Percentiles rank a stretch among this genome's conserved stretches.
Conservation (phyloP, 768 basidiomycete genomes). For the Lentinula sp. region DNA sequence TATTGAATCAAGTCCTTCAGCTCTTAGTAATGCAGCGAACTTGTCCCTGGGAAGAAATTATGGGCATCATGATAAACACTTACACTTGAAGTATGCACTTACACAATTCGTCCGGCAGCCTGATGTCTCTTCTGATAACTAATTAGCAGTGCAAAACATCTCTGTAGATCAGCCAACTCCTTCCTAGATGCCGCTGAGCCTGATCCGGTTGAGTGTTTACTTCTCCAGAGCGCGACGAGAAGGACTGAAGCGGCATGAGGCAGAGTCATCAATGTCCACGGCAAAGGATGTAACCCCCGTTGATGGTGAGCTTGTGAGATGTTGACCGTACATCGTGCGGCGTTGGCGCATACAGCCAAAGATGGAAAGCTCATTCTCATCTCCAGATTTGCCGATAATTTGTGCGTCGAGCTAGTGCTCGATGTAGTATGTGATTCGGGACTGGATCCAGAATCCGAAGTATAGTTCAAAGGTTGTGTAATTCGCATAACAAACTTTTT, state of each 20-base stretch:
- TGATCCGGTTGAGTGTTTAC: neutral
- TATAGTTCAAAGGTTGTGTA: constrained; percentile 16
- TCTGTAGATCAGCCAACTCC: neutral
- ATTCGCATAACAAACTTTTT: constrained; percentile 31
- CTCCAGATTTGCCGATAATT: neutral
- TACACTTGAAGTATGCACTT: neutral
- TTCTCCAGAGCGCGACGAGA: neutral
- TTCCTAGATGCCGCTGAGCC: constrained; percentile 1
- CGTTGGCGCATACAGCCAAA: constrained; percentile 36
- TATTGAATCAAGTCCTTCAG: neutral
- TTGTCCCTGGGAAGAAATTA: neutral
- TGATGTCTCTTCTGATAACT: neutral
- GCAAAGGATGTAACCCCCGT: constrained; percentile 5
- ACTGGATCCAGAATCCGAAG: neutral
- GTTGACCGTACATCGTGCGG: constrained; percentile 29
- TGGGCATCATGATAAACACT: neutral
- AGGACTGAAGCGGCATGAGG: neutral
- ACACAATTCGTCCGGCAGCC: neutral
- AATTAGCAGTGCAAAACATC: neutral
- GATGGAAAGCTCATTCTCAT: constrained; percentile 26
- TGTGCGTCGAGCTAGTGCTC: neutral
- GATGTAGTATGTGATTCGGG: neutral
- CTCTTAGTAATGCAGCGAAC: neutral
- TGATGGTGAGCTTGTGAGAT: constrained; percentile 29
- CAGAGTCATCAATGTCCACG: neutral